These are phyloP conservation scores for Penicillium hesseltinei DNA, from an alignment of 2,329 filamentous ascomycete genomes.

Conservation along the genomic window DNA sequence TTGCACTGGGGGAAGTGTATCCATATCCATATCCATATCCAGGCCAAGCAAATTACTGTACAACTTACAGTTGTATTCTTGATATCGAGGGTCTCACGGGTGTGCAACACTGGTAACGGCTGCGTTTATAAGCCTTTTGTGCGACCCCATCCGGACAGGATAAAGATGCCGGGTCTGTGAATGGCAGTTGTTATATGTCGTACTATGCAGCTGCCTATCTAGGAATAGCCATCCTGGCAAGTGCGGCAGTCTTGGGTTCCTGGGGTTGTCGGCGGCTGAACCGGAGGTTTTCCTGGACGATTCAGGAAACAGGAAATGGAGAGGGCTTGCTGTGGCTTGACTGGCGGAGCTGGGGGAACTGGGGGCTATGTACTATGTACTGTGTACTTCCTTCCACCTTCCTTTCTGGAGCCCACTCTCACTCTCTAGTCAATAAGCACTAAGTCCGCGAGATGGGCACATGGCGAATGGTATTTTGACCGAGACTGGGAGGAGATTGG, in stretches of 20 bases:
- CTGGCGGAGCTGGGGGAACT: too few species aligned
- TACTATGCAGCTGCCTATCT: background rate
- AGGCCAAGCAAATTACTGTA: background rate
- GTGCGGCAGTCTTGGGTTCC: background rate
- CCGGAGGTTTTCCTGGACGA: background rate
- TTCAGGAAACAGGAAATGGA: background rate
- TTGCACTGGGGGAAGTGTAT: background rate
- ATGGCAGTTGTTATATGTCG: background rate
- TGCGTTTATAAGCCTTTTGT: slow-evolving; percentile 6
- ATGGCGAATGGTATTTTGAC: background rate
- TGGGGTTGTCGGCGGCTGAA: background rate
- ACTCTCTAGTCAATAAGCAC: background rate
- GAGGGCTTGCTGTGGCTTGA: background rate
- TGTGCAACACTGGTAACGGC: slow-evolving; percentile 4
- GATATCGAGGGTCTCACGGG: background rate
- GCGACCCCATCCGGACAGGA: background rate
- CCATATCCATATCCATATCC: background rate
- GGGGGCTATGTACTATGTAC: background rate
- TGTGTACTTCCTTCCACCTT: background rate
- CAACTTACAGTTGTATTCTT: background rate
- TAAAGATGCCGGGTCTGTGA: background rate
- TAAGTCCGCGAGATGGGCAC: background rate
- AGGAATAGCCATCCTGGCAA: background rate
- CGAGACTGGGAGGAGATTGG: background rate
- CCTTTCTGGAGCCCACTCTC: too few species aligned